phyloP scores from a whole-genome alignment of 805 yeast genomes.

The Yamadazyma laniorum region DNA sequence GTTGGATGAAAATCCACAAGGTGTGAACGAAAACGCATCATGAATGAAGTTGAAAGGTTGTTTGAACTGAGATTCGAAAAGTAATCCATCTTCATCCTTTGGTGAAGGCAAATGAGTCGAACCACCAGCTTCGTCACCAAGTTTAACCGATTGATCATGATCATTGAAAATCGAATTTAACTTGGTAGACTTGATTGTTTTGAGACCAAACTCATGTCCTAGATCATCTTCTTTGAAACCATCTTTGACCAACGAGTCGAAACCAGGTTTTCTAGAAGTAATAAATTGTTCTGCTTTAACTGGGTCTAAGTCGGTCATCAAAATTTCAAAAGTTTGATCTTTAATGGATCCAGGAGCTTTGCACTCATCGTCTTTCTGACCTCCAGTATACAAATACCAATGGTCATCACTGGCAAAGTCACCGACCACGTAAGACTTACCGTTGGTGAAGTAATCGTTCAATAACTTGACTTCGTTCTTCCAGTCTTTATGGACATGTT shows the following conservation, averaged over 20 bases:
- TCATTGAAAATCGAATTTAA: slow-evolving; percentile 55
- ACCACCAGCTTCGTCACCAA: slow-evolving; percentile 6
- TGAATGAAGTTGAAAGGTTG: slow-evolving; percentile 45
- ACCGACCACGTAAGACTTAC: slow-evolving; percentile 75
- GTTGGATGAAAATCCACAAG: slow-evolving; percentile 94
- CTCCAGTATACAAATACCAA: slow-evolving; percentile 84
- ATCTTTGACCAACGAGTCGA: slow-evolving; percentile 33
- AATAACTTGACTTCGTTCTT: slow-evolving; percentile 69
- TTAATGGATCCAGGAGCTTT: slow-evolving; percentile 1
- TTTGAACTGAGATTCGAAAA: slow-evolving; percentile 12
- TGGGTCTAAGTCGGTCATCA: slow-evolving; percentile 82
- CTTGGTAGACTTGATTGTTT: slow-evolving; percentile 61
- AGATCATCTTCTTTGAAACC: slow-evolving; percentile 56
- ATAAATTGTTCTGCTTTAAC: slow-evolving; percentile 57
- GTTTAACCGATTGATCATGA: slow-evolving; percentile 3
- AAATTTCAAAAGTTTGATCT: slow-evolving; percentile 81
- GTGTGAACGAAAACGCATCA: slow-evolving; percentile 88
- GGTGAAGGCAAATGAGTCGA: slow-evolving; percentile 34
- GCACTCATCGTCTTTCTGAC: slow-evolving; percentile 21
- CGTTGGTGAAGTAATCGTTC: slow-evolving; percentile 59
- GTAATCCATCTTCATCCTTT: slow-evolving; percentile 22
- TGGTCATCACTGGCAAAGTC: slow-evolving; percentile 71
- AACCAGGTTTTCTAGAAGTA: slow-evolving; percentile 48
- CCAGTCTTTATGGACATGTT: slow-evolving; percentile 83
- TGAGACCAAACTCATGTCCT: slow-evolving; percentile 78